phyloP scores from a whole-genome alignment of 1,284 basidiomycete species.

The Tremellales sp. region DNA sequence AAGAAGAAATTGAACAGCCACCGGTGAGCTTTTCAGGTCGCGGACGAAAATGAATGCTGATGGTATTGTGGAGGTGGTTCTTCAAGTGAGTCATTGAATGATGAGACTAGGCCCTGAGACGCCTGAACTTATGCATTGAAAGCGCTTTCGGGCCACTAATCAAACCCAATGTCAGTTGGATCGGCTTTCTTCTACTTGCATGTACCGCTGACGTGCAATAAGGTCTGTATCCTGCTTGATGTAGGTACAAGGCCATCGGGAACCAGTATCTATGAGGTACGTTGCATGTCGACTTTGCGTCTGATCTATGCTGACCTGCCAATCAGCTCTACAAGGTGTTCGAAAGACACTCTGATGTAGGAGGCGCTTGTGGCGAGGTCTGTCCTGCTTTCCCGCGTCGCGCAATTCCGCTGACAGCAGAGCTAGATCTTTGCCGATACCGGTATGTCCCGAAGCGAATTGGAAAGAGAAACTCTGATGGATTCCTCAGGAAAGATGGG shows the following conservation, averaged over 20 bases:
- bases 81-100: constrained; percentile 1
- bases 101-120: no score
- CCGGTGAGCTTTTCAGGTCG: constrained; percentile 90
- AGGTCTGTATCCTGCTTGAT: constrained; percentile 77
- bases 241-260: constrained; percentile 92
- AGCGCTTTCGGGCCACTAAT: constrained; percentile 79
- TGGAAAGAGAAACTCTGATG: background rate
- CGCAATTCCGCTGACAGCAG: constrained; percentile 44
- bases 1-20: constrained; percentile 92
- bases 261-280: constrained; percentile 82
- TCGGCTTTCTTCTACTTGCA: constrained; percentile 6
- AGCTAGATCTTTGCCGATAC: constrained; percentile 81
- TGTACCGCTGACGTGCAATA: constrained; percentile 28
- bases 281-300: background rate
- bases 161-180: constrained; percentile 63
- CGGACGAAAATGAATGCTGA: background rate
- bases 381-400: background rate
- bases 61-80: no score
- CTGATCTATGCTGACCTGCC: constrained; percentile 2
- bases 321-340: constrained; percentile 58
- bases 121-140: background rate
- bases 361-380: constrained; percentile 89
- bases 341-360: constrained; percentile 82
- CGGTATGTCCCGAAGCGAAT: constrained; percentile 5
- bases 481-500: constrained; percentile 63